Evolutionary conservation across 2,329 filamentous ascomycete genomes (phyloP).

Genomic region (Aspergillus terreus): DNA sequence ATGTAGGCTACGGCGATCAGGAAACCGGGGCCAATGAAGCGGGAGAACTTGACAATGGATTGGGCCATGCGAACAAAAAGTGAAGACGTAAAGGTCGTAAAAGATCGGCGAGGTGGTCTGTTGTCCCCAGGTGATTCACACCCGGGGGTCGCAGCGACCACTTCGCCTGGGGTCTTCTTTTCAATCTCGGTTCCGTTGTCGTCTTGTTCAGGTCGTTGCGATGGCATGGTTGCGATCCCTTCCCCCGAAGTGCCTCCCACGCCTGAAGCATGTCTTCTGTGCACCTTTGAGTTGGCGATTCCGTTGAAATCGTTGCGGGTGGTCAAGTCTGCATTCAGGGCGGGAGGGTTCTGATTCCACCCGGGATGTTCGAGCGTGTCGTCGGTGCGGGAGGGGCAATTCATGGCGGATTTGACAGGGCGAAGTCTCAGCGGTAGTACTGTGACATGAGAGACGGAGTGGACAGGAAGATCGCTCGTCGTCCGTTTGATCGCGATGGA

Average conservation of each 20-base stretch:
- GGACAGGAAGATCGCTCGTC: neutral
- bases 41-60: constrained; percentile 37
- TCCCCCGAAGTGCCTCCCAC: constrained; percentile 18
- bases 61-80: constrained; percentile 20
- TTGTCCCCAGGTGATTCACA: constrained; percentile 25
- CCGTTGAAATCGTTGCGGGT: constrained; percentile 61
- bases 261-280: constrained; percentile 37
- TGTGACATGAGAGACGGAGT: neutral
- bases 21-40: constrained; percentile 47
- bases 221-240: constrained; percentile 20
- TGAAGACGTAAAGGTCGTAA: constrained; percentile 15
- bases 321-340: constrained; percentile 57
- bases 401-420: constrained; percentile 45
- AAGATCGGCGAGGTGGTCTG: constrained; percentile 30
- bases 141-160: constrained; percentile 26
- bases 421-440: neutral
- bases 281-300: constrained; percentile 55
- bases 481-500: too few relatives aligned
- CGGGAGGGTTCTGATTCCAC: constrained; percentile 61
- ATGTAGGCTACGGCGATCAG: constrained; percentile 49
- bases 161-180: constrained; percentile 23
- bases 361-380: constrained; percentile 49
- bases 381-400: constrained; percentile 62
- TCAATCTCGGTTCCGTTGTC: constrained; percentile 19
- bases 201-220: constrained; percentile 18